Evolutionary conservation across 495 filamentous ascomycete genomes (phyloP), one percentile per base, ranked within the genome.

Genomic region (Talaromyces nanjingensis): DNA sequence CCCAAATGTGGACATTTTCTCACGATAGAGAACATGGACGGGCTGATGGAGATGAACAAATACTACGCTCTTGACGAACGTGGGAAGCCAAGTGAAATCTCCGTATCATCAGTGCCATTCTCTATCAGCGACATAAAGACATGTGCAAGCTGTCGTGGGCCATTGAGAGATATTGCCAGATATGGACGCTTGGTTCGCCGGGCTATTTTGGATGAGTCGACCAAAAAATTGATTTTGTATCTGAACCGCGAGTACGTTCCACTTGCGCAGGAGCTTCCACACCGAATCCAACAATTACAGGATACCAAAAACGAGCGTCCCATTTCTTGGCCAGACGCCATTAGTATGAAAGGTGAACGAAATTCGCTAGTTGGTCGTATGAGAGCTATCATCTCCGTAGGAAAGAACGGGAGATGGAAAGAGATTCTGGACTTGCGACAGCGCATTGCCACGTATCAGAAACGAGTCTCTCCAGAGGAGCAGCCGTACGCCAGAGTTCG

Each of bases 131-230:
- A 79, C 57, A 72, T 87, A 31, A 86, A 84, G 63, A 78, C 70
- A 4, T 92, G 88, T 72, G 84, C 88, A 3, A 77, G 65, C 2
- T 93, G 89, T 68, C 83, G 87, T 8, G 81, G 82, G 0, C 80
- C 87, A 3, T 74, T 92, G 25, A 77, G 86, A 22, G 78, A 82
- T 55, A 79, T 91, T 61, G 73, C 86, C 9, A 75, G 89, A 16
- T 92, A 93, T 67, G 83, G 86, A 31, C 80, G 88, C 22, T 82
- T 92, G 6, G 80, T 89, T 29, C 79, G 84, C 39, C 79, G 85
- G 4, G 88, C 82, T 5, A 70, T 84, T 56, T 73, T 92, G 2
- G 86, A 92, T 60, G 86, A 90, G 68, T 74, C 84, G 0, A 87
- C 86, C 0, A 90, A 89, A 70, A 87, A 85, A 63, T 87, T 91